Base-by-base conservation (phyloP, 306 rosid genomes). In the Malus sieversii region DNA sequence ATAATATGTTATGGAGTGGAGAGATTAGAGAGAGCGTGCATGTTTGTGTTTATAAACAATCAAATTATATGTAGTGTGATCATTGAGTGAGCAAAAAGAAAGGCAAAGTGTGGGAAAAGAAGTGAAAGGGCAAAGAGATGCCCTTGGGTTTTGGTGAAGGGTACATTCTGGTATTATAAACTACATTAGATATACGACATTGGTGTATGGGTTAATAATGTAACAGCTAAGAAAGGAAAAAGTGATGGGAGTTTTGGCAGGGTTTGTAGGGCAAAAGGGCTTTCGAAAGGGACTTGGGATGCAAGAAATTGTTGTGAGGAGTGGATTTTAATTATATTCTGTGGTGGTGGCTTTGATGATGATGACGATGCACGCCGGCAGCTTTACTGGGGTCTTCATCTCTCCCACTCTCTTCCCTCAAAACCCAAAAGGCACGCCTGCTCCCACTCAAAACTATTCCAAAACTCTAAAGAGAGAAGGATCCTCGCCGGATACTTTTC, bases 351-450 rank as follows among this genome's bases (percentile, higher is more conserved):
- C 89, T 84, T 92, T 84, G 88, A 92, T 92, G 79, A 89, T 82
- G 84, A 78, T 85, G 83, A 74, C 84, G 64, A 89, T 79, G 84
- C 98, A 92, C 93, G 98, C 97, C 95, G 93, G 96, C 93, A 90
- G 95, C 97, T 93, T 93, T 91, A 81, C 86, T 83, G 75, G 30
- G 46, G 38, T 73, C 62, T 68, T 78, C 66, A 71, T 77, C 55
- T 80, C 82, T 85, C 80, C 77, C 73, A 52, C 82, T 66, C 78
- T 51, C 20, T 15, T 16, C 5, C 19, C 20, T 16, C 68, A 75
- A 63, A 79, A 73, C 84, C 81, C 90, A 87, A 73, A 83, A 82
- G 90, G 88, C 97, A 92, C 95, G 92, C 97, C 93, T 88, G 87
- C 91, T 86, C 92, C 97, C 93, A 92, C 97, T 88, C 82, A 85